These are phyloP conservation scores for Xylariaceae sp. DNA, from an alignment of 2,329 filamentous ascomycete genomes.

Conservation along the genomic window DNA sequence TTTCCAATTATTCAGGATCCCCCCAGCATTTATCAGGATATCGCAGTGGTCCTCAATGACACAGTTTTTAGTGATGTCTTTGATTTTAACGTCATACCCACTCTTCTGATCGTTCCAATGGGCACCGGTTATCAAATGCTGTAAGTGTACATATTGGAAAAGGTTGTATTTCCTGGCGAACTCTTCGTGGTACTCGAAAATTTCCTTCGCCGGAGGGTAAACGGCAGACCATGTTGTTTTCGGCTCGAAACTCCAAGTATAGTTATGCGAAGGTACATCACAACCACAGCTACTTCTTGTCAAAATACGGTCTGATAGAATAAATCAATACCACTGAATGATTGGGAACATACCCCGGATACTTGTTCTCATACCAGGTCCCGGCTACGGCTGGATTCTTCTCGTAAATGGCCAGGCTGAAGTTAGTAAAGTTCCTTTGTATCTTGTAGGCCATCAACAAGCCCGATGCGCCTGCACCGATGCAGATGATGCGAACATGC, in stretches of 20 bases:
- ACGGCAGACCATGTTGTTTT: constrained; percentile 37
- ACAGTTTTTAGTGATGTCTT: constrained; percentile 6
- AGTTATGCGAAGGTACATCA: constrained; percentile 48
- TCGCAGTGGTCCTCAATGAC: constrained; percentile 13
- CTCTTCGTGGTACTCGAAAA: constrained; percentile 8
- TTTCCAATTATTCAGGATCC: constrained; percentile 19
- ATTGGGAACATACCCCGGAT: constrained; percentile 29
- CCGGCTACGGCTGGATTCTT: constrained; percentile 43
- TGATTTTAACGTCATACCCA: constrained; percentile 13
- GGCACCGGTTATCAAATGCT: constrained; percentile 6
- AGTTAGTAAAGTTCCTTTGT: constrained; percentile 9
- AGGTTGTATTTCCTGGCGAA: constrained; percentile 9
- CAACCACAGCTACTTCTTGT: constrained; percentile 33
- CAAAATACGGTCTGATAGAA: background rate
- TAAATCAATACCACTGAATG: background rate
- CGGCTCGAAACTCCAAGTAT: constrained; percentile 46
- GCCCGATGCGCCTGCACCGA: constrained; percentile 11
- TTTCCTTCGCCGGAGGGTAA: constrained; percentile 33
- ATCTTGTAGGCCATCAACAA: constrained; percentile 10
- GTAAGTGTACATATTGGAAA: constrained; percentile 7
- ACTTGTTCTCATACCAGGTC: constrained; percentile 49
- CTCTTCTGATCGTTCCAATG: constrained; percentile 18
- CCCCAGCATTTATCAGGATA: constrained; percentile 31
- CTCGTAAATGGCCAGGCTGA: constrained; percentile 35
- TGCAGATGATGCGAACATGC: constrained; percentile 3